Evolutionary conservation across 345 rosid genomes (phyloP), one percentile per base, ranked within the genome.

Genomic region (Euphorbia lathyris): DNA sequence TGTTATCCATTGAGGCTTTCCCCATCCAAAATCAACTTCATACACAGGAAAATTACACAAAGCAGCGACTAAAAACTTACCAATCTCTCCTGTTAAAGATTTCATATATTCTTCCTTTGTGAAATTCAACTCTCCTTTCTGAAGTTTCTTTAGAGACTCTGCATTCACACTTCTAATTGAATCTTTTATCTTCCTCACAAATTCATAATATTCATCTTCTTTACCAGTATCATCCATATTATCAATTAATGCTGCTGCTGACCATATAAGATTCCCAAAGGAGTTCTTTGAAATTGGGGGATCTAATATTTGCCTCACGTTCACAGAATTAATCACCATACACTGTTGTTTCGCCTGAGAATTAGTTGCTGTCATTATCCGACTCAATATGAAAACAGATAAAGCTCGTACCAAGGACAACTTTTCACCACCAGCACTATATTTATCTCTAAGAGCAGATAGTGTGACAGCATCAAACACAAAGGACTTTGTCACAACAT

Each of bases 401-500:
- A 79, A 32, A 22, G 79, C 82, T 63, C 71, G 79, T 0, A 79
- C 79, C 22, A 76, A 48, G 1, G 74, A 71, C 25, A 76, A 73
- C 13, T 22, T n/a, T 36, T n/a, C 67, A 8, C 47, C 30, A 16
- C 58, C 42, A 32, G 53, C 58, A 8, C 68, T 19, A 22, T 58
- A 83, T 68, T 57, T 80, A 10, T 72, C 74, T 38, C 71, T 67
- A n/a, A n/a, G n/a, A n/a, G n/a, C n/a, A n/a, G n/a, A n/a, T n/a
- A n/a, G n/a, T n/a, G n/a, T n/a, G n/a, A 11, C 56, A 8, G 74
- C 72, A 13, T 58, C 71, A 14, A 88, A 84, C 38, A 80, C 70
- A 25, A 84, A 88, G 42, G 81, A 78, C 77, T 45, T 81, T 34
- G 73, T 16, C 9, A 72, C 76, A 47, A 84, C 66, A 9, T 74